phyloP scores from a whole-genome alignment of 257 asterid species.

The Solanum medicagineum region DNA sequence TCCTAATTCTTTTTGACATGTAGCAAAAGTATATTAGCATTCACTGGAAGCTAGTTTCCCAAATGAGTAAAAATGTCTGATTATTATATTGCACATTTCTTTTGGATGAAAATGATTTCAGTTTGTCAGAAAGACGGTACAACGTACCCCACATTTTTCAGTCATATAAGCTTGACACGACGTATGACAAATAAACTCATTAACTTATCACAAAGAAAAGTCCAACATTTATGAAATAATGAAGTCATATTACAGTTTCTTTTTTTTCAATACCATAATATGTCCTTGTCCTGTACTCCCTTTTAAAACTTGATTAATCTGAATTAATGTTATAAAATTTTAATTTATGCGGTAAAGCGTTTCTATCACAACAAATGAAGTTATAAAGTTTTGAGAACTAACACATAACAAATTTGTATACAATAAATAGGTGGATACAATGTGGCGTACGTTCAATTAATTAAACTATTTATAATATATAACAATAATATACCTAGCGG shows the following conservation, averaged over 20 bases:
- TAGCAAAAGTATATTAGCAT: background rate
- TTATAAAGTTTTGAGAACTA: background rate
- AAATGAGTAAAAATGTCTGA: background rate
- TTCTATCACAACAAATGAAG: background rate
- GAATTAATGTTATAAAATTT: background rate
- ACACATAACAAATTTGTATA: background rate
- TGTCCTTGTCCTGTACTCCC: background rate
- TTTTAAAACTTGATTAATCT: background rate
- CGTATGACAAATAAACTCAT: background rate
- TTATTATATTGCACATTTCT: background rate
- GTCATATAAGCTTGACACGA: background rate
- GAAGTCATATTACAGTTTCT: background rate
- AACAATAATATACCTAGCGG: too few species aligned
- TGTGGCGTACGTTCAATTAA: background rate
- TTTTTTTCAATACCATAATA: background rate
- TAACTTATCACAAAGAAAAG: background rate
- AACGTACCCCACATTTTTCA: background rate
- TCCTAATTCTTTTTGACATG: background rate
- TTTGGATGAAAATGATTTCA: background rate
- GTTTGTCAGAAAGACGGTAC: background rate
- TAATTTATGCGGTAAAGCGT: background rate
- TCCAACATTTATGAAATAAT: background rate
- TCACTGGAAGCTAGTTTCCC: background rate
- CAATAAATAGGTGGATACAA: background rate
- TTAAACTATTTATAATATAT: background rate